These are phyloP conservation scores for Hyphodiscus sp. DNA, from an alignment of 2,329 filamentous ascomycete species.

Conservation along the genomic window DNA sequence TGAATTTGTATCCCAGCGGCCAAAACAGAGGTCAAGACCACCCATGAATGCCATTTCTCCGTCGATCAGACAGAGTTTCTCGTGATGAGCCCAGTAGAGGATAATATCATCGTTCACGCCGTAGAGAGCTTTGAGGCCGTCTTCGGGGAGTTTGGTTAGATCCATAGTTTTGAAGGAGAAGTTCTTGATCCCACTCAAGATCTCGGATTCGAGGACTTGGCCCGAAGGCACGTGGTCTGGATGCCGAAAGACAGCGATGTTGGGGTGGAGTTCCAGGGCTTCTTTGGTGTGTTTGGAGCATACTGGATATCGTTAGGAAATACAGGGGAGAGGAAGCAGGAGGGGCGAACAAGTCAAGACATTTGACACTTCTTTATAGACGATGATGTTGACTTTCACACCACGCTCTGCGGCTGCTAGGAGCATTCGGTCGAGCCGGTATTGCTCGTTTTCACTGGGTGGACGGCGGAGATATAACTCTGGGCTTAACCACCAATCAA, in stretches of 20 bases:
- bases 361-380: conserved; percentile 87
- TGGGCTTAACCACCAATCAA: conserved; percentile 87
- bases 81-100: conserved; percentile 88
- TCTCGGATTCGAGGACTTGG: conserved; percentile 58
- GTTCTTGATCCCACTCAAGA: conserved; percentile 54
- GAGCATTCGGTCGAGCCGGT: conserved; percentile 78
- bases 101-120: conserved; percentile 76
- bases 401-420: conserved; percentile 76
- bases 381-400: conserved; percentile 77
- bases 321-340: conserved; percentile 9
- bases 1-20: conserved; percentile 81
- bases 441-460: conserved; percentile 73
- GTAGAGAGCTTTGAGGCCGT: conserved; percentile 72
- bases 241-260: conserved; percentile 84
- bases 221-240: conserved; percentile 79
- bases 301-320: conserved; percentile 37
- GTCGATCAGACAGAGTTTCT: conserved; percentile 82
- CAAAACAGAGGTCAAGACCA: conserved; percentile 80
- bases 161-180: conserved; percentile 46
- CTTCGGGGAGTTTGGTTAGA: conserved; percentile 59
- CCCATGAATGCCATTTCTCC: conserved; percentile 83
- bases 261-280: conserved; percentile 71
- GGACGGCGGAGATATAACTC: conserved; percentile 79
- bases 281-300: conserved; percentile 73
- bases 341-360: conserved; percentile 68